A percentile compares a stretch with the other conserved stretches of the same genome.
These are phyloP conservation scores for Xylaria sp. DNA, from an alignment of 2,329 filamentous ascomycete genomes.

Conservation along the genomic window DNA sequence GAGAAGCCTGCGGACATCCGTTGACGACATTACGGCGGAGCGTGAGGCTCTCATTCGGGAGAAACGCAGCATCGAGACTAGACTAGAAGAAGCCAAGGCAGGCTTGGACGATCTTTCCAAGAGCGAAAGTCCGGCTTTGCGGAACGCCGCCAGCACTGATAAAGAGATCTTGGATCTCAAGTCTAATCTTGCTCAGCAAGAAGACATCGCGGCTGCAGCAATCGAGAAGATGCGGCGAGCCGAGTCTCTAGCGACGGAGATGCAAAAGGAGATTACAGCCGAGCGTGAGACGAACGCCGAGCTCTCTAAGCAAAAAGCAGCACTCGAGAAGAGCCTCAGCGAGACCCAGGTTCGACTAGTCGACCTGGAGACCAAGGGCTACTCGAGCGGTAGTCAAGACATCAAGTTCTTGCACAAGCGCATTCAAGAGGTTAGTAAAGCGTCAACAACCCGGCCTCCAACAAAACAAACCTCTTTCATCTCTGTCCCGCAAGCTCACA, in stretches of 20 bases:
- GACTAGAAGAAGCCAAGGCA: conserved; percentile 86
- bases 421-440: conserved; percentile 84
- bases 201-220: conserved; percentile 90
- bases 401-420: conserved; percentile 94
- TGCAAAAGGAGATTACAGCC: conserved; percentile 89
- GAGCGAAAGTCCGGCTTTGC: conserved; percentile 86
- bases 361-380: conserved; percentile 96
- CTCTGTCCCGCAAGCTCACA: conserved; percentile 40
- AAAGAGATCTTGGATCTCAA: conserved; percentile 91
- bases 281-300: conserved; percentile 85
- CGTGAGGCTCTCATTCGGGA: conserved; percentile 86
- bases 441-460: conserved; percentile 32
- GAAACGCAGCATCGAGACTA: conserved; percentile 87
- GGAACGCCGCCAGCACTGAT: conserved; percentile 88
- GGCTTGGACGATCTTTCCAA: conserved; percentile 88
- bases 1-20: conserved; percentile 79
- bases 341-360: conserved; percentile 90
- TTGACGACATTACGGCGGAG: conserved; percentile 87
- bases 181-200: conserved; percentile 86
- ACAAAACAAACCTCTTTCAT: conserved; percentile 40
- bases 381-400: conserved; percentile 92
- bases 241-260: conserved; percentile 85
- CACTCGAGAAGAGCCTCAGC: conserved; percentile 87
- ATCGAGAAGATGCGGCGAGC: conserved; percentile 97
- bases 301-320: conserved; percentile 89